Conservation (phyloP, 176 grass and related monocot species). For the Triticum urartu region DNA sequence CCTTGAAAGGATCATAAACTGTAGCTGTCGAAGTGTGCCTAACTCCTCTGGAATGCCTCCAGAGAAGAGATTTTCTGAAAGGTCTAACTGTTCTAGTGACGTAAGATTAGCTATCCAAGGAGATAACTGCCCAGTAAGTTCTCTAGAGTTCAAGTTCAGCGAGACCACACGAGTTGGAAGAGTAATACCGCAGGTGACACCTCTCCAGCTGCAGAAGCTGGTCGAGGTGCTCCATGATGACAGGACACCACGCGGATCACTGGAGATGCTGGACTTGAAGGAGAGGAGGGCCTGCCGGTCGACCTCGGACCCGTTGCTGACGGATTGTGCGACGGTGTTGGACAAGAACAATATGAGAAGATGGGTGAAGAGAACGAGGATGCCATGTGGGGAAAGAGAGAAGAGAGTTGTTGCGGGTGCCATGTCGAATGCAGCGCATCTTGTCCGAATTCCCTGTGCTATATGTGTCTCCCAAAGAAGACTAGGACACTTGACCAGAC, state of each 20-base stretch:
- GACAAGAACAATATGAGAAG: not conserved
- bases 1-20: not conserved
- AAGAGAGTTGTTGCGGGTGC: not conserved
- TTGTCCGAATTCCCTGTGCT: not conserved
- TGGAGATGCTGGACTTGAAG: not conserved
- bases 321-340: not conserved
- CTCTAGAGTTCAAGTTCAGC: not conserved
- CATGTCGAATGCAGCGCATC: not conserved
- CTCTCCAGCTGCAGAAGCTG: conserved; percentile 22
- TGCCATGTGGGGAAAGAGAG: not conserved
- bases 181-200: conserved; percentile 1
- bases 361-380: not conserved
- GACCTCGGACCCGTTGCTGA: not conserved
- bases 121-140: conserved; percentile 10
- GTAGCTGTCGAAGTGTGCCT: not conserved
- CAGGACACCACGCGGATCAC: not conserved
- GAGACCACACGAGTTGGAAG: not conserved
- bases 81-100: conserved; percentile 25
- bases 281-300: not conserved
- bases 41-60: not conserved
- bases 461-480: too few relatives aligned
- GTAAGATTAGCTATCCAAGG: conserved; percentile 36
- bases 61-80: not conserved
- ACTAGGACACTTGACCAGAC: too few relatives aligned
- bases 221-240: conserved; percentile 1